These are phyloP conservation scores for Colletotrichum lini DNA, from an alignment of 2,329 filamentous ascomycete genomes.

Conservation along the genomic window DNA sequence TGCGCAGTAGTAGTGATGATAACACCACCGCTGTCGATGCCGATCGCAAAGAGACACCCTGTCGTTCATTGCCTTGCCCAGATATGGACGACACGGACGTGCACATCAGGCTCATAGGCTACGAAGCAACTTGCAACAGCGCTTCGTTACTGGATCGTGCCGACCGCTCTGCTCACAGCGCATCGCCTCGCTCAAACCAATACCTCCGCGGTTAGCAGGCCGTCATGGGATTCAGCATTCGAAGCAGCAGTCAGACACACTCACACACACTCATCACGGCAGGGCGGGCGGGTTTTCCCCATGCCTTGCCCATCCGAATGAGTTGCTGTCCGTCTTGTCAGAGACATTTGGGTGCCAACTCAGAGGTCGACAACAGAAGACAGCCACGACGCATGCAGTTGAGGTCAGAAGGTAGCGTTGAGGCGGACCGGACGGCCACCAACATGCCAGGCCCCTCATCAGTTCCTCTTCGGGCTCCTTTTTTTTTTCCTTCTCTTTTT, in stretches of 20 bases:
- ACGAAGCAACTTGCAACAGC: slow-evolving; percentile 16
- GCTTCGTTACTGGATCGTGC: slow-evolving; percentile 20
- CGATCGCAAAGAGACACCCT: slow-evolving; percentile 18
- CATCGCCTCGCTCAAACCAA: slow-evolving; percentile 19
- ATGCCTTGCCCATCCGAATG: not conserved
- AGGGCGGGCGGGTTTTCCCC: slow-evolving; percentile 9
- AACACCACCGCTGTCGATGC: slow-evolving; percentile 6
- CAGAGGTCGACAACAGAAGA: slow-evolving; percentile 26
- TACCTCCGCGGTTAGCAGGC: slow-evolving; percentile 28
- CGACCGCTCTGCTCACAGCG: slow-evolving; percentile 12
- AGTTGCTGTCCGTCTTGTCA: slow-evolving; percentile 21
- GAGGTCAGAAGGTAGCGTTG: slow-evolving; percentile 37
- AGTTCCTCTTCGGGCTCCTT: slow-evolving; percentile 1
- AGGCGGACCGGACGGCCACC: slow-evolving; percentile 16
- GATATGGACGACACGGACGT: not conserved
- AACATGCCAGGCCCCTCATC: slow-evolving; percentile 16
- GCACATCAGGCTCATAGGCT: slow-evolving; percentile 1
- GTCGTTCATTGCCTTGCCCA: not conserved
- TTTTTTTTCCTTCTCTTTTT: no score
- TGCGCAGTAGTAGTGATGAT: not conserved
- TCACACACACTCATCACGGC: no score
- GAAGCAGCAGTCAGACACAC: slow-evolving; percentile 15
- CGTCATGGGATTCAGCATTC: slow-evolving; percentile 33
- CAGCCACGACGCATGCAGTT: slow-evolving; percentile 31
- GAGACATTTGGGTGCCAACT: slow-evolving; percentile 36